Evolutionary conservation across 306 rosid species (phyloP).

Genomic region (Geum urbanum): DNA sequence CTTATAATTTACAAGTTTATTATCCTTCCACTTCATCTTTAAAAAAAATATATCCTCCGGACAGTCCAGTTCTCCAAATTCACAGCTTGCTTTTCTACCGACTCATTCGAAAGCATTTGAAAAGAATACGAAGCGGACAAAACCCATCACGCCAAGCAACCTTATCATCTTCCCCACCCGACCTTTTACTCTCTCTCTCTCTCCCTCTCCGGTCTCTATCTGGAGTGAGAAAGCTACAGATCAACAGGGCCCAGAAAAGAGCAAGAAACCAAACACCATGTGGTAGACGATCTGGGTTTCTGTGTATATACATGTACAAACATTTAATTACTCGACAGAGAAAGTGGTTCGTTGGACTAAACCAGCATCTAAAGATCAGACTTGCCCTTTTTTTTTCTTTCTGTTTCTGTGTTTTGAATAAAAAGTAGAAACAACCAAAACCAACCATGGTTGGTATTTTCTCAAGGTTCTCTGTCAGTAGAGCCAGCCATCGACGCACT

Average conservation of each 20-base stretch:
- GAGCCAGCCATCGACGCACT: conserved; percentile 74
- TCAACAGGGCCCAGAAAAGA: background rate
- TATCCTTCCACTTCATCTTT: too few relatives aligned
- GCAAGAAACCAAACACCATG: conserved; percentile 7
- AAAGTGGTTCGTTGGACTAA: background rate
- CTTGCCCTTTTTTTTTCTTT: conserved; percentile 1
- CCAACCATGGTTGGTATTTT: conserved; percentile 78
- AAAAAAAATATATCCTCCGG: too few relatives aligned
- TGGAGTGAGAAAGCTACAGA: conserved; percentile 12
- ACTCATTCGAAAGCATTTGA: conserved; percentile 32
- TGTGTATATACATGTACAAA: background rate
- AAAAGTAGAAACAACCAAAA: background rate
- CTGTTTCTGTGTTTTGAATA: background rate
- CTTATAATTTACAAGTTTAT: too few relatives aligned
- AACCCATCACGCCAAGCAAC: conserved; percentile 51
- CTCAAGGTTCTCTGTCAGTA: conserved; percentile 78
- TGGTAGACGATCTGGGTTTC: conserved; percentile 1
- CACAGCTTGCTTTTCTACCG: conserved; percentile 13
- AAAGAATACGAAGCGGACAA: conserved; percentile 22
- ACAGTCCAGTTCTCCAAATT: conserved; percentile 23
- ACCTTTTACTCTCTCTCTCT: background rate
- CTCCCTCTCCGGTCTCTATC: background rate
- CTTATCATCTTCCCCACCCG: conserved; percentile 4
- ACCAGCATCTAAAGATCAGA: background rate
- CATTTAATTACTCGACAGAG: background rate